Base-by-base conservation (phyloP, 345 rosid genomes). In the Rhodomyrtus tomentosa region DNA sequence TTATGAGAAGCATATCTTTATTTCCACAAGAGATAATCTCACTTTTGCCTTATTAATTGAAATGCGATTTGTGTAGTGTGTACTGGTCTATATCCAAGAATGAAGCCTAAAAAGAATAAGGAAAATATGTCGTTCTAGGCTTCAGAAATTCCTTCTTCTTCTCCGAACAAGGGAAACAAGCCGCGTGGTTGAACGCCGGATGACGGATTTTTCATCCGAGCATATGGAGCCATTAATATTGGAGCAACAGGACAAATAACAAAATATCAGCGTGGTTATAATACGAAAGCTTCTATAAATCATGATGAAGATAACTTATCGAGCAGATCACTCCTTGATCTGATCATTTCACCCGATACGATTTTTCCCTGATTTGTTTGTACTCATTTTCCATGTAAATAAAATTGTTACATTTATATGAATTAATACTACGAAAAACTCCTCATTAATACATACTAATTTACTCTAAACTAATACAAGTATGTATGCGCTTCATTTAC, bases 1-100 rank as follows among this genome's bases (percentile, higher is more conserved):
- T 32, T 6, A 0, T n/a, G 13, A 0, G 68, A 16, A 56, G 32
- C 5, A n/a, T n/a, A 56, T n/a, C 14, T 0, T 27, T 40, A 32
- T 11, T 56, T 56, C 13, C 32, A n/a, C n/a, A n/a, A 2, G 0
- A 56, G n/a, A n/a, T n/a, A 56, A 56, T 56, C 18, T 56, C 32
- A 56, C 36, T 12, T 11, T 1, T 16, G 7, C n/a, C 5, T n/a
- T n/a, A 56, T 56, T 25, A 32, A n/a, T 56, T n/a, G 68, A 56
- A n/a, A 56, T 56, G 68, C 0, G 0, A n/a, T 58, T 14, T 0
- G 38, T 27, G n/a, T n/a, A n/a, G n/a, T n/a, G n/a, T n/a, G 38
- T 27, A 58, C 6, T 0, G 21, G 36, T 14, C 38, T 27, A 14
- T 14, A 14, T 27, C 36, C 0, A 0, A 58, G 6, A 58, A 58